Conservation (phyloP, 306 rosid genomes). For the Cyamopsis tetragonoloba region DNA sequence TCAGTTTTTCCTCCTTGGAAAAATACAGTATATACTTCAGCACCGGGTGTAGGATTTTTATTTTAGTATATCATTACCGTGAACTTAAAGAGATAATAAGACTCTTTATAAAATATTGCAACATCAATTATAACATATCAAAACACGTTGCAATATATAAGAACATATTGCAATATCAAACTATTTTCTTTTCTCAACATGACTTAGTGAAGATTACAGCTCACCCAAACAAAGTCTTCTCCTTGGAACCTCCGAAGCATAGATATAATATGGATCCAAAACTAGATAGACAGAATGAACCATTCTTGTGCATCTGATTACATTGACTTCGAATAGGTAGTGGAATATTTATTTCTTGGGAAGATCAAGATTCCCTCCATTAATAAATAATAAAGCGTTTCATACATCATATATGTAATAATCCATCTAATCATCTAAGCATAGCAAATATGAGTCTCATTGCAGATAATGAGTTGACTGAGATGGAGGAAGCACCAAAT, state of each 20-base stretch:
- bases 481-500: constrained; percentile 12
- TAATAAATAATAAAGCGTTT: neutral
- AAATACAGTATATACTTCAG: too few relatives aligned
- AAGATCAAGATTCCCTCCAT: neutral
- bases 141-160: too few relatives aligned
- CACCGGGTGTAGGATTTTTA: too few relatives aligned
- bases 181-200: neutral
- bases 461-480: neutral
- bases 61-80: neutral
- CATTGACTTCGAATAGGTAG: neutral
- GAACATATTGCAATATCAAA: neutral
- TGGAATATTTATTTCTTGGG: neutral
- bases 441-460: constrained; percentile 20
- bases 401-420: neutral
- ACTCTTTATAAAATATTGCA: neutral
- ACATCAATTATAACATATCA: neutral
- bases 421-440: neutral
- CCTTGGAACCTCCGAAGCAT: neutral
- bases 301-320: neutral
- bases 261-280: neutral
- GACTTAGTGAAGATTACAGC: neutral
- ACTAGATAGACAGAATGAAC: neutral
- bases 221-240: neutral
- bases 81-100: neutral
- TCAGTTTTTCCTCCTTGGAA: too few relatives aligned